Percentiles rank a stretch among this genome's conserved stretches.
These are phyloP conservation scores for Colletotrichum endophyticum DNA, from an alignment of 2,329 filamentous ascomycete genomes.

Conservation along the genomic window DNA sequence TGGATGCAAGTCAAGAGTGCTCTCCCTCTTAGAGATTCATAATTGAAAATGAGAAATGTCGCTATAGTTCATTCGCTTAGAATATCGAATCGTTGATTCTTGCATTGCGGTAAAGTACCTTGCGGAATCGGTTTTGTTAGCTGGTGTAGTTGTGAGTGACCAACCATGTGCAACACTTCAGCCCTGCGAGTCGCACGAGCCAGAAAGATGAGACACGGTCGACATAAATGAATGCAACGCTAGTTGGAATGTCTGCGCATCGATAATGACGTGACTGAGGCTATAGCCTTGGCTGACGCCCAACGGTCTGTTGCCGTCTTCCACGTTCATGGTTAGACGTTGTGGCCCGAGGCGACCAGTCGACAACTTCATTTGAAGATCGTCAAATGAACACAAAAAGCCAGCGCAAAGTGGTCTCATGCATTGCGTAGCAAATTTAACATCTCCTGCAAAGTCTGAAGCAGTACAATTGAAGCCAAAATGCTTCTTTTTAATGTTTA, in stretches of 20 bases:
- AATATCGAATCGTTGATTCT: not conserved
- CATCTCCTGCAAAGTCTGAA: not conserved
- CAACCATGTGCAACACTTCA: not conserved
- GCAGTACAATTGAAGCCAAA: not conserved
- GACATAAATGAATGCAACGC: not conserved
- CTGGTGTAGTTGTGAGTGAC: not conserved
- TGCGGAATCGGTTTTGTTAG: not conserved
- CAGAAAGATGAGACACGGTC: not conserved
- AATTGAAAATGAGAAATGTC: not conserved
- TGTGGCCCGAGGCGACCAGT: not conserved
- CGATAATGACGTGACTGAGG: not conserved
- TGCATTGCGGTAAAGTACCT: not conserved
- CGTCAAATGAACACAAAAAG: not conserved
- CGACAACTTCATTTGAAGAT: not conserved
- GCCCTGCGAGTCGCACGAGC: not conserved
- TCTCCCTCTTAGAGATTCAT: not conserved
- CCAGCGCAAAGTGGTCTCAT: not conserved
- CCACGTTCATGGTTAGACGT: not conserved
- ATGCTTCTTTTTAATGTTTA: not conserved
- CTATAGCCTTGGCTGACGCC: not conserved
- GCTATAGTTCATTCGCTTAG: too few species aligned
- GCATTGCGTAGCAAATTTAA: not conserved
- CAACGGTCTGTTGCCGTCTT: not conserved
- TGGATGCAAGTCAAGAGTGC: not conserved
- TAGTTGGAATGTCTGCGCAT: not conserved